Evolutionary conservation across 768 basidiomycete species (phyloP), one percentile per base, ranked within the genome.

Genomic region (Trametes cubensis): DNA sequence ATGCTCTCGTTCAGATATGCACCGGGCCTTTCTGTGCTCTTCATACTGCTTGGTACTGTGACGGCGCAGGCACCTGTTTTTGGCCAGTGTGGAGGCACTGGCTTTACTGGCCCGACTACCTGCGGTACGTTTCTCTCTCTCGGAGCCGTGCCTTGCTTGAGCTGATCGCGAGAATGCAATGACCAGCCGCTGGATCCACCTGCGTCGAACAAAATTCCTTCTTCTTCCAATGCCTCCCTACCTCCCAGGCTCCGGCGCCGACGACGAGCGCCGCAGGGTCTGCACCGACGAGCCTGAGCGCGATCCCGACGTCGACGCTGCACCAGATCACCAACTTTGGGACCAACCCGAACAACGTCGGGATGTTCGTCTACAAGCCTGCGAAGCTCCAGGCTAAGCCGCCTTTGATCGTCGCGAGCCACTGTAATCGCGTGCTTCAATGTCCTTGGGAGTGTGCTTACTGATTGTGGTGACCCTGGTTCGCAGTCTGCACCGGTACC

Each of bases 261-360:
- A 42, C 61, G 6, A 51, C 56, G 4, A 42, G 45, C 15, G 40
- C 61, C 2, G 26, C 51, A 11, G 42, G 54, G 20, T 55, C 53
- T 6, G 65, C 65, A 6, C 61, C 61, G 39, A 46, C 58, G 15
- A 50, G 53, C 20, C 21, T 66, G 18, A 45, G 34, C 21, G 59
- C 65, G n/a, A 66, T 66, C 50, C 65, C 65, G 8, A 58, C 65
- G 26, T 66, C 65, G 44, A 65, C 66, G 23, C 46, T 65, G 23
- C 58, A 60, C 41, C 77, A 80, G 64, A 74, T 80, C 49, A 73
- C 73, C 34, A 78, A 79, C 73, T 81, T 81, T 65, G 83, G 83
- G 8, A 48, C 80, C 25, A 85, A 85, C 71, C 83, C 84, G 14
- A 84, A 79, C 47, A 77, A 78, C 67, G 82, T 84, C 45, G 72